A percentile compares a stretch with the other conserved stretches of the same genome.
These are phyloP conservation scores for Ophiosphaerella narmari DNA, from an alignment of 2,329 filamentous ascomycete species.

Conservation along the genomic window DNA sequence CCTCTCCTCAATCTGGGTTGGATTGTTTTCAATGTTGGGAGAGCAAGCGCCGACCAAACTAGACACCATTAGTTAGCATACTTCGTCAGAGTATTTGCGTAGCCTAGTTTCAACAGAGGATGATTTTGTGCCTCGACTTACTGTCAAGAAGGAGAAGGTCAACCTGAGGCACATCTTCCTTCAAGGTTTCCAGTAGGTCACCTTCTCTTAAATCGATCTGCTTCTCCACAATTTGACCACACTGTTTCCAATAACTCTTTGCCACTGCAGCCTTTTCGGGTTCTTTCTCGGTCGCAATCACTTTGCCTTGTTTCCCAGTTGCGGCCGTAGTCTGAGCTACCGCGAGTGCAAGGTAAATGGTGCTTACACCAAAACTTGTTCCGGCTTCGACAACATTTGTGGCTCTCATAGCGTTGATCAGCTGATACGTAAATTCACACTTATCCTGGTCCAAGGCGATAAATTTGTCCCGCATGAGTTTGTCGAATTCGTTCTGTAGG, in stretches of 20 bases:
- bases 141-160: constrained; percentile 66
- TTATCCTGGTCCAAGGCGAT: constrained; percentile 65
- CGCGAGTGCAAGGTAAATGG: constrained; percentile 65
- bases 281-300: constrained; percentile 67
- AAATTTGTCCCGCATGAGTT: constrained; percentile 55
- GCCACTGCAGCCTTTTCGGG: constrained; percentile 57
- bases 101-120: no score
- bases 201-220: constrained; percentile 63
- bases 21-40: constrained; percentile 57
- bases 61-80: no score
- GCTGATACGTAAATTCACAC: constrained; percentile 60
- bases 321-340: constrained; percentile 54
- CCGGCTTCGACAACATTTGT: constrained; percentile 63
- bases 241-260: constrained; percentile 55
- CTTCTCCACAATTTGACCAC: constrained; percentile 54
- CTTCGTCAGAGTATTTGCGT: no score
- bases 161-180: constrained; percentile 54
- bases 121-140: constrained; percentile 45
- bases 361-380: constrained; percentile 65
- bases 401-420: constrained; percentile 56
- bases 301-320: constrained; percentile 45
- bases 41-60: constrained; percentile 62
- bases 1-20: constrained; percentile 53
- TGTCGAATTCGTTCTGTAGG: constrained; percentile 8
- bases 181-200: constrained; percentile 62